Conservation (phyloP, 2,329 filamentous ascomycete species). For the Colletotrichum costaricense region DNA sequence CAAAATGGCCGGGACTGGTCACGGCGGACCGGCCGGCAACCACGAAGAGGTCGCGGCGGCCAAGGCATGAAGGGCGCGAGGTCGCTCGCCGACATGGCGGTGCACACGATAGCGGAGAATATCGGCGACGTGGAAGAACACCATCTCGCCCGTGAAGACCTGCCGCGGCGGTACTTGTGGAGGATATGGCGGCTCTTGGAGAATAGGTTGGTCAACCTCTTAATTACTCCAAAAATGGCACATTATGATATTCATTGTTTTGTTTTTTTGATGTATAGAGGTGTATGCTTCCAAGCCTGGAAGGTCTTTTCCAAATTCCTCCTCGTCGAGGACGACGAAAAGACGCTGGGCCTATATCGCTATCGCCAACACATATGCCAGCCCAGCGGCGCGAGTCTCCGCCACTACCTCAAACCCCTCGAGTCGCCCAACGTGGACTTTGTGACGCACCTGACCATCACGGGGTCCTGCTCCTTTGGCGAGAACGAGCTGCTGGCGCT, state of each 20-base stretch:
- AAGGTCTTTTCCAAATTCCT: conserved; percentile 50
- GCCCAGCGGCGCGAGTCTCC: conserved; percentile 46
- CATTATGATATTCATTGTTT: not conserved
- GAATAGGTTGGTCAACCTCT: conserved; percentile 46
- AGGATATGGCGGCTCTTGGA: conserved; percentile 54
- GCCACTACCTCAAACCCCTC: conserved; percentile 51
- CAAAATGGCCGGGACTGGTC: conserved; percentile 49
- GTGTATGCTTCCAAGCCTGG: conserved; percentile 53
- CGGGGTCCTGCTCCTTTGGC: conserved; percentile 47
- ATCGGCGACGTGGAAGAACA: conserved; percentile 47
- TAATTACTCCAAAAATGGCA: no score
- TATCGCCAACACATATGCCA: conserved; percentile 53
- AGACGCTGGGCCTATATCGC: conserved; percentile 50
- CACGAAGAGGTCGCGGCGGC: conserved; percentile 38
- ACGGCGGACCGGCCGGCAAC: conserved; percentile 41
- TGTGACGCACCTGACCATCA: conserved; percentile 54
- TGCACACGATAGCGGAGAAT: conserved; percentile 50
- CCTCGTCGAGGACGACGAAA: conserved; percentile 46
- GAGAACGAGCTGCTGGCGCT: conserved; percentile 54
- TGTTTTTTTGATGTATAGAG: conserved; percentile 38
- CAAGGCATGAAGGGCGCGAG: conserved; percentile 46
- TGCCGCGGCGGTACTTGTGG: conserved; percentile 49
- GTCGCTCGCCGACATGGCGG: conserved; percentile 52
- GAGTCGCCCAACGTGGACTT: conserved; percentile 50
- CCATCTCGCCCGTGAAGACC: conserved; percentile 43